Evolutionary conservation across 2,329 filamentous ascomycete species (phyloP).

Genomic region (Aspergillus awamori): DNA sequence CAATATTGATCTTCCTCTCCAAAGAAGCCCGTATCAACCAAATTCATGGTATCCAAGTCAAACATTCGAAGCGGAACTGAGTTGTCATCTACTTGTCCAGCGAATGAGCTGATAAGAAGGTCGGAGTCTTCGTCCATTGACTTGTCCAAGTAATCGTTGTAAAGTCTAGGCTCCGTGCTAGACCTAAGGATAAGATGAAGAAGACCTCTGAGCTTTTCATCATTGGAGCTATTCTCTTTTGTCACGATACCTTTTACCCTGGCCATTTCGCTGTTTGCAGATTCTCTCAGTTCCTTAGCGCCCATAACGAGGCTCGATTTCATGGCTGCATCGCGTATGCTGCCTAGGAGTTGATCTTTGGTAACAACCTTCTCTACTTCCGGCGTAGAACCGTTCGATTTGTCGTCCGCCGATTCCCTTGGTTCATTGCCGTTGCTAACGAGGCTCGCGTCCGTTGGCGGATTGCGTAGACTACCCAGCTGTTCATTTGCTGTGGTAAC

Average conservation of each 20-base stretch:
- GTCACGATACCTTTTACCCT: background rate
- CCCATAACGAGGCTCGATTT: background rate
- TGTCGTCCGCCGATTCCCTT: too few relatives aligned
- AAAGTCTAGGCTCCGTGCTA: background rate
- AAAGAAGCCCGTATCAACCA: conserved; percentile 31
- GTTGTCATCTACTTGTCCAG: background rate
- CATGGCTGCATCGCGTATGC: background rate
- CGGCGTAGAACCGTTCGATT: too few relatives aligned
- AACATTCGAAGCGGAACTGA: conserved; percentile 37
- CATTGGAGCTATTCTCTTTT: background rate
- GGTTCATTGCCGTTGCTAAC: too few relatives aligned
- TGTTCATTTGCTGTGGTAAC: too few relatives aligned
- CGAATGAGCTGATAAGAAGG: background rate
- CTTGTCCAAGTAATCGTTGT: background rate
- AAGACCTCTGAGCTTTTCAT: conserved; percentile 9
- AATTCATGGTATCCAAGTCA: conserved; percentile 36
- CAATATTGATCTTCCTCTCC: conserved; percentile 36
- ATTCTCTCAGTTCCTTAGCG: background rate
- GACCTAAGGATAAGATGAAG: conserved; percentile 1
- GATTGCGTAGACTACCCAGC: too few relatives aligned
- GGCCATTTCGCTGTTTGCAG: background rate
- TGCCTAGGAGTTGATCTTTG: background rate
- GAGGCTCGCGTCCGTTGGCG: too few relatives aligned
- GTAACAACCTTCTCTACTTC: too few relatives aligned
- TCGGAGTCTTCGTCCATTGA: background rate